A percentile compares a stretch with the other conserved stretches of the same genome.
phyloP scores from a whole-genome alignment of 148 eudicot species.

The Rheum nobile region DNA sequence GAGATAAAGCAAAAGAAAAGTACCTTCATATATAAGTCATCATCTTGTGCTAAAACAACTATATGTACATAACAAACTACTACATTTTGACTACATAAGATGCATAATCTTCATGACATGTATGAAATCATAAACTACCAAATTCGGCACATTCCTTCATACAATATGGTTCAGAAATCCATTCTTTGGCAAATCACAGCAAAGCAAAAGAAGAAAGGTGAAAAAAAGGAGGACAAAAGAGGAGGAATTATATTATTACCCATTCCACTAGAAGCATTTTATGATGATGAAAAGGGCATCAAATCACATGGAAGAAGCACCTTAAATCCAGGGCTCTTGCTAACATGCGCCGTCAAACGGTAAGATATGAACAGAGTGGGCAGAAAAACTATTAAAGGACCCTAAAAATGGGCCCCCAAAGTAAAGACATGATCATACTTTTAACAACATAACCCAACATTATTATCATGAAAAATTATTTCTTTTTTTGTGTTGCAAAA shows the following conservation, averaged over 20 bases:
- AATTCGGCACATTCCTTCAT: neutral
- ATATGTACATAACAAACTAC: no score
- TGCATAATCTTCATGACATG: no score
- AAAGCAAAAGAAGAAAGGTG: constrained; percentile 2
- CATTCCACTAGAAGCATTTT: neutral
- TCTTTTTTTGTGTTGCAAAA: neutral
- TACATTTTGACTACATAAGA: no score
- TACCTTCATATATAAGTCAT: neutral
- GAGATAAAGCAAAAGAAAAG: neutral
- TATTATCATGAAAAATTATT: neutral
- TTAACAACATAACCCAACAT: neutral
- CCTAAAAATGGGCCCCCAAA: neutral
- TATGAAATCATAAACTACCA: neutral
- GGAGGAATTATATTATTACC: neutral
- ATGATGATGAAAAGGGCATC: neutral
- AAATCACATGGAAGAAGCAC: constrained; percentile 2
- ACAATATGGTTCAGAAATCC: neutral
- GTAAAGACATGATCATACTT: neutral
- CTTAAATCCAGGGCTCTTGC: constrained; percentile 8
- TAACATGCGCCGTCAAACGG: constrained; percentile 19
- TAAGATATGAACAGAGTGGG: no score
- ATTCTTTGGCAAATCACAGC: neutral
- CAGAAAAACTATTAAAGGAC: neutral
- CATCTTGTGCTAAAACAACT: neutral
- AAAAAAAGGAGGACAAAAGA: neutral